Evolutionary conservation across 2,329 filamentous ascomycete species (phyloP).

Genomic region (Hypoxylon sp.): DNA sequence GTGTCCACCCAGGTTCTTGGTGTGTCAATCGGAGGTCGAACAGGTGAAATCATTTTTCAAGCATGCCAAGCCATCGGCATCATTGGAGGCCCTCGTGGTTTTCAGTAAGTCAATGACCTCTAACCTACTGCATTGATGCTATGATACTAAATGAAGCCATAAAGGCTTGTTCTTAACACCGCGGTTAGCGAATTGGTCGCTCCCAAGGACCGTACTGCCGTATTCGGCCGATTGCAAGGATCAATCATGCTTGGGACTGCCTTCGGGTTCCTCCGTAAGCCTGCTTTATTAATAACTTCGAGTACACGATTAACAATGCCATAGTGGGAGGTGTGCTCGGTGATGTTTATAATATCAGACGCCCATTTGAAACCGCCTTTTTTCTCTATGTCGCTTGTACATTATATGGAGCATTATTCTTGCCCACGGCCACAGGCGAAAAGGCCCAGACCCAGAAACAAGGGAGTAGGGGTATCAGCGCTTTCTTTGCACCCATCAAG

Average conservation of each 20-base stretch:
- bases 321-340: conserved; percentile 74
- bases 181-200: conserved; percentile 76
- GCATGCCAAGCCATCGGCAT: conserved; percentile 76
- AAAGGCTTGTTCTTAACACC: conserved; percentile 73
- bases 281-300: not conserved
- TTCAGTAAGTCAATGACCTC: conserved; percentile 60
- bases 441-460: conserved; percentile 41
- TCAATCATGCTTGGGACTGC: conserved; percentile 77
- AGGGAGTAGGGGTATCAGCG: conserved; percentile 59
- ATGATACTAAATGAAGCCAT: conserved; percentile 12
- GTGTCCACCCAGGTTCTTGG: conserved; percentile 75
- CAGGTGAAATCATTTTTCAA: conserved; percentile 78
- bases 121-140: not conserved
- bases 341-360: conserved; percentile 72
- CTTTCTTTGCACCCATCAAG: conserved; percentile 74
- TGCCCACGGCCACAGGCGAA: conserved; percentile 57
- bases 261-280: conserved; percentile 71
- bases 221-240: conserved; percentile 75
- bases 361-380: conserved; percentile 76
- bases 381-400: conserved; percentile 66
- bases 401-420: conserved; percentile 58
- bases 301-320: conserved; percentile 10
- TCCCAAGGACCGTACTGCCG: conserved; percentile 71
- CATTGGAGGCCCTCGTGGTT: conserved; percentile 77
- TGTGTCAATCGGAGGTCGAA: conserved; percentile 71